These are phyloP conservation scores for Oryza meyeriana DNA, from an alignment of 176 grass and related monocot species.

Conservation along the genomic window DNA sequence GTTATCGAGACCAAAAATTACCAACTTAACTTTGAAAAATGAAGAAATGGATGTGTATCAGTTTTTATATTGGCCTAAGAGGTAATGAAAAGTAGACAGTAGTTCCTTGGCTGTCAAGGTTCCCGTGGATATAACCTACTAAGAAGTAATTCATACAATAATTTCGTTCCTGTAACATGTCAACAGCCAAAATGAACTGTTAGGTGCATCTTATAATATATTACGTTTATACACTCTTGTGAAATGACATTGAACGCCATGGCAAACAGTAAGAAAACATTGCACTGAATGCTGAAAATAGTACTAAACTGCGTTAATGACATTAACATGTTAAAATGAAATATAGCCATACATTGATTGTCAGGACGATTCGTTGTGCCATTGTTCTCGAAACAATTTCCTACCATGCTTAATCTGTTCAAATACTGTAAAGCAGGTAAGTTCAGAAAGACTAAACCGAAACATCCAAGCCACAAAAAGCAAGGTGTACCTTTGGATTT, in stretches of 20 bases:
- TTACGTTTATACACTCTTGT: neutral
- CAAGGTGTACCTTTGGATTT: slow-evolving; percentile 65
- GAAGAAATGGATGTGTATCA: neutral
- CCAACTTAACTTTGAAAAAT: neutral
- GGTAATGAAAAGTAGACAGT: neutral
- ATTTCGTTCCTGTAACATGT: neutral
- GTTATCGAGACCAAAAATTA: slow-evolving; percentile 4
- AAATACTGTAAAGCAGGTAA: slow-evolving; percentile 66
- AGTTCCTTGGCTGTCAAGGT: neutral
- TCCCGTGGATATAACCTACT: neutral
- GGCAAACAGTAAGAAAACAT: neutral
- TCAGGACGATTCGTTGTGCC: slow-evolving; percentile 45
- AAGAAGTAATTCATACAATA: neutral
- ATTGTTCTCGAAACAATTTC: slow-evolving; percentile 74
- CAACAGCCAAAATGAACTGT: neutral
- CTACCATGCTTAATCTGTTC: slow-evolving; percentile 72
- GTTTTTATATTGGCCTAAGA: neutral
- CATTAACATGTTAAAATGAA: slow-evolving; percentile 7
- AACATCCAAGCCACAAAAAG: slow-evolving; percentile 19
- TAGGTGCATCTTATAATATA: neutral
- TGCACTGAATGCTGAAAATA: neutral
- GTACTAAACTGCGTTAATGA: neutral
- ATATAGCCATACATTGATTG: slow-evolving; percentile 61
- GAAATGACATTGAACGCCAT: neutral
- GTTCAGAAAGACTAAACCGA: slow-evolving; percentile 33